Evolutionary conservation across 108 stramenopile genomes (phyloP).

Genomic region (Stephanodiscus triporus): DNA sequence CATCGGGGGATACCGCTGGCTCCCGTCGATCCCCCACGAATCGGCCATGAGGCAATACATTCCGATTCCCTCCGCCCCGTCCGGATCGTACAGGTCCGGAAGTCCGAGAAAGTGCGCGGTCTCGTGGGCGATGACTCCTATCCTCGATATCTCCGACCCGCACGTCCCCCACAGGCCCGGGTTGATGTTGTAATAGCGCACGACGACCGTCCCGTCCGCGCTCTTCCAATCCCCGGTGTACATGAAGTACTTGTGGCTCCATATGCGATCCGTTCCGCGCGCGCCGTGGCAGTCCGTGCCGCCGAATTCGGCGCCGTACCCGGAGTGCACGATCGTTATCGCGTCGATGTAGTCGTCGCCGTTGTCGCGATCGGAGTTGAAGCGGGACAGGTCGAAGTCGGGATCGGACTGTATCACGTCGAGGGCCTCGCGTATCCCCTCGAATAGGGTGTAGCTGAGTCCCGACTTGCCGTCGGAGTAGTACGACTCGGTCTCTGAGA

Average conservation of each 20-base stretch:
- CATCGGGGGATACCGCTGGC: constrained; percentile 52
- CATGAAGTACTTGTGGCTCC: constrained; percentile 42
- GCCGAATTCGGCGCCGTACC: constrained; percentile 51
- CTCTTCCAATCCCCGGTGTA: constrained; percentile 33
- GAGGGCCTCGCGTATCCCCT: constrained; percentile 31
- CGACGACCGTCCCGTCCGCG: constrained; percentile 28
- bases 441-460: constrained; percentile 15
- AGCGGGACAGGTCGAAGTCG: constrained; percentile 17
- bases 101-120: constrained; percentile 51
- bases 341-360: constrained; percentile 40
- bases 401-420: constrained; percentile 36
- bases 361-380: constrained; percentile 28
- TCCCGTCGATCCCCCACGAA: constrained; percentile 39
- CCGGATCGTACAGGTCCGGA: constrained; percentile 57
- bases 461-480: constrained; percentile 46
- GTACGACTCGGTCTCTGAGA: constrained; percentile 48
- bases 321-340: constrained; percentile 49
- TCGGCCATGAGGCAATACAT: constrained; percentile 45
- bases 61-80: constrained; percentile 29
- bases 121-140: constrained; percentile 61
- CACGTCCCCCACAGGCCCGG: constrained; percentile 40
- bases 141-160: constrained; percentile 33
- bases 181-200: constrained; percentile 43
- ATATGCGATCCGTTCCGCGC: constrained; percentile 17
- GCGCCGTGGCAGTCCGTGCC: constrained; percentile 38